Base-by-base conservation (phyloP, 108 stramenopile genomes). In the Skeletonema tropicum region DNA sequence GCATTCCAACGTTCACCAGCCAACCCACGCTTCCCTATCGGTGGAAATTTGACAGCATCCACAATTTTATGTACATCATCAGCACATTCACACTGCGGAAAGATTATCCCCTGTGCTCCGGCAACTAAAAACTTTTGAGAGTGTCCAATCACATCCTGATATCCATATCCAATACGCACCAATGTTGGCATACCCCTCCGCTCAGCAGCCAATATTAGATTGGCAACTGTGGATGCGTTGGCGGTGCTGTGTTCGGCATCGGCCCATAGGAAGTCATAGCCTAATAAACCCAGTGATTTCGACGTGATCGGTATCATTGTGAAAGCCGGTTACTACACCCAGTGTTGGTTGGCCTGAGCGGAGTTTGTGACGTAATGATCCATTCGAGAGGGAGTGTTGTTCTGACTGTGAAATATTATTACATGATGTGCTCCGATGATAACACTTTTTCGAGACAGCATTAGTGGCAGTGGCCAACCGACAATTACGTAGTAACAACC, bases 141-240 rank as follows among this genome's bases (percentile, higher is more conserved):
- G 38, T 82, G 80, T 2, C 80, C 80, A 35, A 82, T 82, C n/a
- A 82, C 77, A 45, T 82, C 66, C 39, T 82, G 80, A 63, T 82
- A 76, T n/a, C 80, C 80, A 36, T 77, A 76, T 25, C 80, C 80
- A 19, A 82, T 82, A 42, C 80, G 65, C n/a, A 82, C 80, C 46
- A 82, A 10, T 26, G 80, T 82, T 1, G 80, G 80, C 52, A 82
- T 33, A n/a, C 75, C 75, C 32, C 80, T 29, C 49, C 80, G 75
- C 49, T 82, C 80, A 0, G 80, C 80, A 1, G 80, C 80, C 33
- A 82, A 49, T 65, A 82, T 82, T 25, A 82, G 45, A 13, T 26
- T 36, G n/a, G 76, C 75, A 11, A 82, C 58, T 29, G 70, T n/a
- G 13, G 49, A 52, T n/a, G 80, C 71, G 15, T 39, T 35, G 26